Base-by-base conservation (phyloP, 495 filamentous ascomycete genomes). In the Aspergillus biplanus region DNA sequence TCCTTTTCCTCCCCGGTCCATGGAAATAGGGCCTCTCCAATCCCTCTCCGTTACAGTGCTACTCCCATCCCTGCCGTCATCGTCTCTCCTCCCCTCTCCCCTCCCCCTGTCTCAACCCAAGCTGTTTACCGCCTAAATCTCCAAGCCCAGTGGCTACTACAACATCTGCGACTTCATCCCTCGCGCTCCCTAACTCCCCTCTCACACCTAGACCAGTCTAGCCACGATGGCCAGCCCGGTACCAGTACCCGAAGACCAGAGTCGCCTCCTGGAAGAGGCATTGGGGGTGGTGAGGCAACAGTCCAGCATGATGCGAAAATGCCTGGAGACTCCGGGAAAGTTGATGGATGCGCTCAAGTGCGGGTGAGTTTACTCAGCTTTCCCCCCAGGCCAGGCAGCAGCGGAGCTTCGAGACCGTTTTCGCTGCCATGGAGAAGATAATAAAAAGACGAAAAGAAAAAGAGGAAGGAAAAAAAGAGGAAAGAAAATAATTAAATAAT, bases 331-430 rank as follows among this genome's bases (percentile, higher is more conserved):
- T 8, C 95, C 96, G 5, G 95, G 95, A 52, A 99, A 99, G 86
- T 87, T 99, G 64, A 99, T 99, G 95, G 95, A 99, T 83, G 95
- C 95, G 71, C 86, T 99, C 67, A 99, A 99, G 78, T 98, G 95
- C 92, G 95, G 94, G 95, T 98, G 69, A 74, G 77, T 69, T 74
- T 54, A 15, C 59, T 42, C 35, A 34, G 47, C 61, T 61, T 56
- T 31, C 47, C 13, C 27, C n/a, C 7, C 15, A 9, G 6, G n/a
- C 66, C 58, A 81, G 77, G 75, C 76, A 80, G 65, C 76, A 65
- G 54, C 63, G 58, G 65, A 73, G 56, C 16, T 15, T 31, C 37
- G 55, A 55, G 8, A 31, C 52, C 21, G 35, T 16, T 39, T 42
- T 31, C 31, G n/a, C n/a, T 13, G 13, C 0, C 16, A 6, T 49